Evolutionary conservation across 202 grass and related monocot species (phyloP), one percentile per base, ranked within the genome.

Genomic region (Schoenoplectus triqueter): DNA sequence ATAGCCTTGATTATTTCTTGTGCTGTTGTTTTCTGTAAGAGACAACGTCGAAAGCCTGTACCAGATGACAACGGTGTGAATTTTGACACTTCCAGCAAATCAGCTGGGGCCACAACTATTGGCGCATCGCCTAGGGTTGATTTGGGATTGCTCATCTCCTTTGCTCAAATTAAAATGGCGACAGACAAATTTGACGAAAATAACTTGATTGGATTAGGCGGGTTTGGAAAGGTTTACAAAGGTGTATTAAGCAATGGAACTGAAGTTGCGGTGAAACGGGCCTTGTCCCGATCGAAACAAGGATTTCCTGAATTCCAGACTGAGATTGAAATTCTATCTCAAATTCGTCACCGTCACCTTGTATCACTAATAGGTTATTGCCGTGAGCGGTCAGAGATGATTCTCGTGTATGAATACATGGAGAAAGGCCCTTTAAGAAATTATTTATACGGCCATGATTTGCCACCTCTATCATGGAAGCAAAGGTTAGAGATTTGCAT

Each of bases 381-480:
- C 64, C 69, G 87, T 80, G 94, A 97, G 81, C 42, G 77, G 63
- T 75, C 84, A 4, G 94, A 97, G 88, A 94, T 94, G 94, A 91
- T 97, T 40, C 84, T 97, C 0, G 94, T 94, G 20, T 97, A 97
- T 70, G 94, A 97, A 85, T 94, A 92, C 90, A 97, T 97, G 94
- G 92, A 94, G 84, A 91, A 92, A 1, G 94, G 94, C 59, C 85
- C 94, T 18, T 85, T 97, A 44, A 84, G 90, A 47, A 66, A 73
- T 44, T 86, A 94, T 89, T 88, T 97, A n/a, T 91, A 97, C 70
- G 90, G 87, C 3, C 63, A 61, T 3, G 70, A 89, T 14, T 81
- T 65, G 73, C 80, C 87, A 50, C 1, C 57, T 20, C 82, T 97
- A 5, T 85, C 94, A 3, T 97, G 94, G 94, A 92, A 88, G 79